Conservation (phyloP, 306 rosid species). For the Malus asiatica region DNA sequence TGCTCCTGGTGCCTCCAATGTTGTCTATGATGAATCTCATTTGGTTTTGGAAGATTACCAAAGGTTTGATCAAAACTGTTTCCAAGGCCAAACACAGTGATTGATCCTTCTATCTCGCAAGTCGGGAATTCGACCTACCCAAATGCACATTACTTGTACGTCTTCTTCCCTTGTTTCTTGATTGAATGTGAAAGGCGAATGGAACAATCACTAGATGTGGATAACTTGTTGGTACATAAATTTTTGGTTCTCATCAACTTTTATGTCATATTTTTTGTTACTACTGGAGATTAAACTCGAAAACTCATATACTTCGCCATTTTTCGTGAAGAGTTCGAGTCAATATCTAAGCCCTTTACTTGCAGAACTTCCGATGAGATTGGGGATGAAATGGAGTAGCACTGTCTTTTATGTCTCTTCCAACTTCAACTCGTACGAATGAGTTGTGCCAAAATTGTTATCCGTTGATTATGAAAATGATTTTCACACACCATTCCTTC, state of each 20-base stretch:
- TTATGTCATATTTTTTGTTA: background rate
- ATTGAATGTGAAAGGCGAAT: background rate
- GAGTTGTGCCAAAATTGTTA: background rate
- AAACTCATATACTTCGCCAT: background rate
- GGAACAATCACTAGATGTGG: background rate
- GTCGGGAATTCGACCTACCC: background rate
- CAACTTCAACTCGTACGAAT: background rate
- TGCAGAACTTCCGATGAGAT: background rate
- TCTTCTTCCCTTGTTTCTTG: background rate
- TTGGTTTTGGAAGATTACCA: constrained; percentile 94
- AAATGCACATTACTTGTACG: constrained; percentile 7
- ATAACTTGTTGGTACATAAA: background rate
- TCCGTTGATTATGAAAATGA: background rate
- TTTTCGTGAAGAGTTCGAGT: background rate
- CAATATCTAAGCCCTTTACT: background rate
- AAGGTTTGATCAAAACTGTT: constrained; percentile 71
- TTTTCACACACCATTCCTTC: too few species aligned
- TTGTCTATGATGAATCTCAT: constrained; percentile 54
- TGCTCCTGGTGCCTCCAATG: constrained; percentile 54
- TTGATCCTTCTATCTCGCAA: constrained; percentile 27
- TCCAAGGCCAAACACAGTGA: constrained; percentile 51
- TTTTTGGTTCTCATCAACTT: background rate
- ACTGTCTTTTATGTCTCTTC: too few species aligned
- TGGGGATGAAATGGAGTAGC: background rate
- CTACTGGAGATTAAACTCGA: background rate